A percentile compares a stretch with the other conserved stretches of the same genome.
phyloP scores from a whole-genome alignment of 2,329 filamentous ascomycete genomes.

The Cercospora zeae-maydis region DNA sequence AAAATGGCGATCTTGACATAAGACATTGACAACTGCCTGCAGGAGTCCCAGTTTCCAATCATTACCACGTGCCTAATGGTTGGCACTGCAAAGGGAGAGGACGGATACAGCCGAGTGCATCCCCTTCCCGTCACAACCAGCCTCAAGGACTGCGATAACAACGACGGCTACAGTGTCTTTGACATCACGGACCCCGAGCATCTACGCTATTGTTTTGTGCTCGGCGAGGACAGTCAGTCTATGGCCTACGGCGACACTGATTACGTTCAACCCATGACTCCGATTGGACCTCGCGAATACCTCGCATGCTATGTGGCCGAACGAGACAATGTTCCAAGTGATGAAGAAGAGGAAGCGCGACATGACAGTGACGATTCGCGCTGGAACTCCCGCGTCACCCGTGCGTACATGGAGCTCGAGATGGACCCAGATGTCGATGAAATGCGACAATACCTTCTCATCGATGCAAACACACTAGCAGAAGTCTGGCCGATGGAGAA shows the following conservation, averaged over 20 bases:
- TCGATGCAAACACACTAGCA: not conserved
- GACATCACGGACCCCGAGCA: conserved; percentile 6
- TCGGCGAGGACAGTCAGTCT: not conserved
- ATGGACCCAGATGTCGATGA: not conserved
- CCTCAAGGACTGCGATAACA: conserved; percentile 1
- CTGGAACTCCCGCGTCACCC: not conserved
- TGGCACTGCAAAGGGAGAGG: not conserved
- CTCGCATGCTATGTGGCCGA: not conserved
- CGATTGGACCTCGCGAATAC: not conserved
- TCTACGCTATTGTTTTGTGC: conserved; percentile 9
- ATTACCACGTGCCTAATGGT: not conserved
- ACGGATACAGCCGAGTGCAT: not conserved
- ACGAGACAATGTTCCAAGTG: not conserved
- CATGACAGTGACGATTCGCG: no score
- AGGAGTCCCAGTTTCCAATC: not conserved
- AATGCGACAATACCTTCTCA: not conserved
- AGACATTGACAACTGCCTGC: no score
- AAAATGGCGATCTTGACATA: no score
- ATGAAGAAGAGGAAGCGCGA: no score
- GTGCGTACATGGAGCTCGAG: not conserved
- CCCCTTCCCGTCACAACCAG: not conserved
- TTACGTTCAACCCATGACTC: not conserved
- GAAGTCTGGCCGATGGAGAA: conserved; percentile 4
- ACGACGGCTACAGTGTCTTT: conserved; percentile 12
- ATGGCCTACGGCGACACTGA: not conserved